Evolutionary conservation across 352 stramenopile genomes (phyloP), one percentile per base, ranked within the genome.

Genomic region (Phytophthora colocasiae): DNA sequence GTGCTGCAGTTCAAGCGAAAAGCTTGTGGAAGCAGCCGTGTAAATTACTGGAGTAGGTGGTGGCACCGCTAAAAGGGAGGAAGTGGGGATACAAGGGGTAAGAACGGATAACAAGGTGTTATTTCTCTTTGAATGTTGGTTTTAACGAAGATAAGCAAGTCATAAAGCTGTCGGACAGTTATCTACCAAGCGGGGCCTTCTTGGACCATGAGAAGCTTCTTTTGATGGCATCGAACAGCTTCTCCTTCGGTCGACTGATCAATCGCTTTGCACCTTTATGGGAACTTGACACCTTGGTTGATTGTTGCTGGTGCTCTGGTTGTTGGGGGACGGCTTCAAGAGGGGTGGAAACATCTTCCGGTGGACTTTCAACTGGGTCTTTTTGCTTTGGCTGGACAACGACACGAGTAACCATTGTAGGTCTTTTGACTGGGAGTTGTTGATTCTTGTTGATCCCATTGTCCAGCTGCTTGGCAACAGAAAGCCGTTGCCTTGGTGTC

Each of bases 201-300:
- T 71, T 72, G 26, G 48, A 45, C 22, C 73, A 58, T 2, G 75
- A 76, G 32, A 81, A 85, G 60, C 75, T 85, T 36, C 77, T 68
- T 39, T 69, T 77, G 40, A 93, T 75, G 4, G 84, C 84, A 27
- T 89, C 71, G 22, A 91, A 67, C 15, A 93, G 71, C 60, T 89
- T 90, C 51, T 90, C 69, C 68, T 93, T 93, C 17, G 73, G 78
- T 34, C 82, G 73, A 77, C 82, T 90, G 24, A 80, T 54, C 40
- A 55, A 70, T 40, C 78, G 50, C 44, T 65, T 22, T 19, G 26
- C 14, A 27, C 60, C 52, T 27, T 75, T 67, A 0, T 38, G 10
- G 27, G 63, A 9, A 14, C 12, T 62, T 12, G 58, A 7, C 29
- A 19, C 14, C 12, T 71, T 71, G 17, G 26, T 51, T 44, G 15